Conservation (phyloP, 768 basidiomycete genomes). For the Suillus discolor region DNA sequence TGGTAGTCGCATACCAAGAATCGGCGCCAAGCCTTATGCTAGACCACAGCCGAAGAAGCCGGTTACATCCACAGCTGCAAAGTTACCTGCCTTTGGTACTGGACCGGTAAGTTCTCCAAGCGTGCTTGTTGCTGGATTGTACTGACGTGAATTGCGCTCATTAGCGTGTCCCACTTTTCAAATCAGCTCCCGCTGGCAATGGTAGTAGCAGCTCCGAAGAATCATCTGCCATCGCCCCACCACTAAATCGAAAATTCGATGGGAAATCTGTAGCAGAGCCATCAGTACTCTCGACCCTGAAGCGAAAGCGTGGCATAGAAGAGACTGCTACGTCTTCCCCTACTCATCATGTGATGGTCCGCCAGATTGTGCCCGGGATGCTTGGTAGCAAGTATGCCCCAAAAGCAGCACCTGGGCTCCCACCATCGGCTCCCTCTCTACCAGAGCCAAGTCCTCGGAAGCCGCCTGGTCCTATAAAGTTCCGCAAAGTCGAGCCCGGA, state of each 20-base stretch:
- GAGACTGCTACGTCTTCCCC: conserved; percentile 18
- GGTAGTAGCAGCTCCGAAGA: conserved; percentile 17
- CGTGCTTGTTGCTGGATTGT: background rate
- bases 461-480: conserved; percentile 33
- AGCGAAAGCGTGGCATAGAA: conserved; percentile 33
- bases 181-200: conserved; percentile 14
- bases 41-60: conserved; percentile 32
- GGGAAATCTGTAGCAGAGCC: conserved; percentile 4
- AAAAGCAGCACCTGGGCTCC: conserved; percentile 19
- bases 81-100: conserved; percentile 6
- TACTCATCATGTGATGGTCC: conserved; percentile 31
- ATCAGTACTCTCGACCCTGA: conserved; percentile 24
- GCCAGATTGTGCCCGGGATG: conserved; percentile 41
- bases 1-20: conserved; percentile 65
- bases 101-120: background rate
- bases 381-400: conserved; percentile 30
- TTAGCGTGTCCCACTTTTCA: conserved; percentile 18
- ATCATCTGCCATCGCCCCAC: conserved; percentile 9
- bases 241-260: background rate
- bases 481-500: conserved; percentile 43
- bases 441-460: conserved; percentile 23
- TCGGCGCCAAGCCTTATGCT: conserved; percentile 59
- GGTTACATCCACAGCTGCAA: background rate
- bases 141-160: background rate
- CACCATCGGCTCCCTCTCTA: conserved; percentile 2